Conservation (phyloP, 306 rosid species). For the Medicago arabica region DNA sequence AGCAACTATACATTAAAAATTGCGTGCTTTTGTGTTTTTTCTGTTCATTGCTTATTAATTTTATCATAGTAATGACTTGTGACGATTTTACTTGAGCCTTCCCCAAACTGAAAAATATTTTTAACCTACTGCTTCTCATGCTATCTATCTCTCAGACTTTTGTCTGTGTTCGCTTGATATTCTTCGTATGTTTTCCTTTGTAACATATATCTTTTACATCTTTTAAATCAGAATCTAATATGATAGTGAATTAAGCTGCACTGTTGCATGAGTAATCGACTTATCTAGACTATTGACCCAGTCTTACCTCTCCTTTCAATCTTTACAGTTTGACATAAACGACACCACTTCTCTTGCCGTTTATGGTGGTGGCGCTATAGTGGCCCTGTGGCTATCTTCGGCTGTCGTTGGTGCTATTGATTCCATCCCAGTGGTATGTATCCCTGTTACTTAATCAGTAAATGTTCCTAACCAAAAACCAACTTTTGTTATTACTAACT, state of each 20-base stretch:
- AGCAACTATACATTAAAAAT: constrained; percentile 30
- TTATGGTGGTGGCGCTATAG: constrained; percentile 60
- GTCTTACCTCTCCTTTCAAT: not conserved
- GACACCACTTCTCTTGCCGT: constrained; percentile 51
- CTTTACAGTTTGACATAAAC: constrained; percentile 60
- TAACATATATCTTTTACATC: not conserved
- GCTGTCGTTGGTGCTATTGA: constrained; percentile 82
- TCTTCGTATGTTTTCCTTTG: not conserved
- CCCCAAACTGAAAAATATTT: not conserved
- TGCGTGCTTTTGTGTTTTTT: not conserved
- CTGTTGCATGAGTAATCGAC: not conserved
- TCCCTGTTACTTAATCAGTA: not conserved
- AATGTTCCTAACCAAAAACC: constrained; percentile 2
- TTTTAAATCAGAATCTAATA: not conserved
- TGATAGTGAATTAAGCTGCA: not conserved
- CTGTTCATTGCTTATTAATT: not conserved
- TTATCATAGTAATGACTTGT: not conserved
- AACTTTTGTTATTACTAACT: not conserved
- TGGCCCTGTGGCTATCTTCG: constrained; percentile 70
- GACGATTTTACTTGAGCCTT: not conserved
- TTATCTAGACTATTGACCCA: not conserved
- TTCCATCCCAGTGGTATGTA: constrained; percentile 81
- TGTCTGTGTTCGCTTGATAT: not conserved
- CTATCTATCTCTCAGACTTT: not conserved
- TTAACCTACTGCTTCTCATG: not conserved